Evolutionary conservation across 148 eudicot genomes (phyloP), one percentile per base, ranked within the genome.

Genomic region (Chenopodium formosanum): DNA sequence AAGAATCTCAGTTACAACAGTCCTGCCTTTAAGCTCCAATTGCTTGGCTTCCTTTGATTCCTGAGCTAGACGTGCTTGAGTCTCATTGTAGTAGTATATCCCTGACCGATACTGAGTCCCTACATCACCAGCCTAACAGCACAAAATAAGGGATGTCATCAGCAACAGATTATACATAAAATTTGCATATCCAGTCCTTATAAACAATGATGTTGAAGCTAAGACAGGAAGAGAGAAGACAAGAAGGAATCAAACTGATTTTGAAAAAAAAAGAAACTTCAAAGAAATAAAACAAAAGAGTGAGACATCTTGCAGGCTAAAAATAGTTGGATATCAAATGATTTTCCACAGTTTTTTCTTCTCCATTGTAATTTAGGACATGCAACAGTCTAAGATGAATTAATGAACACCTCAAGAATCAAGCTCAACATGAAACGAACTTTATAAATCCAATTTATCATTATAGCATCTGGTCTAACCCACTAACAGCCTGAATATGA

Each of bases 101-200:
- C 99, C 97, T 10, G 99, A 91, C 10, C 99, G 89, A 82, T 94
- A 95, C 65, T 95, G 99, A 16, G 93, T 90, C 69, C 98, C 99
- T 64, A 92, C 91, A 83, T 95, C 99, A 79, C 85, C 88, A 23
- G 93, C 92, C 97, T 95, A 77, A 74, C 78, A 70, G 73, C 85
- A 88, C 56, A 78, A 8, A 47, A 44, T 40, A 4, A 67, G 31
- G 67, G 70, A 34, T 52, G 50, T 76, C 37, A 34, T 80, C 37
- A 80, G 40, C 73, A 75, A 74, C 67, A 68, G 13, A 53, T 52
- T 58, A 52, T 70, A n/a, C 64, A 25, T 44, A 16, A 13, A 3
- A 22, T 19, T 70, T 37, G 23, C 82, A 53, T 40, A 56, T 27
- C 68, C 56, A 44, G 27, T 22, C 9, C 66, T 62, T 20, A 10